Conservation (phyloP, 1,139 yeast genomes). For the Hyphopichia buzzinii region DNA sequence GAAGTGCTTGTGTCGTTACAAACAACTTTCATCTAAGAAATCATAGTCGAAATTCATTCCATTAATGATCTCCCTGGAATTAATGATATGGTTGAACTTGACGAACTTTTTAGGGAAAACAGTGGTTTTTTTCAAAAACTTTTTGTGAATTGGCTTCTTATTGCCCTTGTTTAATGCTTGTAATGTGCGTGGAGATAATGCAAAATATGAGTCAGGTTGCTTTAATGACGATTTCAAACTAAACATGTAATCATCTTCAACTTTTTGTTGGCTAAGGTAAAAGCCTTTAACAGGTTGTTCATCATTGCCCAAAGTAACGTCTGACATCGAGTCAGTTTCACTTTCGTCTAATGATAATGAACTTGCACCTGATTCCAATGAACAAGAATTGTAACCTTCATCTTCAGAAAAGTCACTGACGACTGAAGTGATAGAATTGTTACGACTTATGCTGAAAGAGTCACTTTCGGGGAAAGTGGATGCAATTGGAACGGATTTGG, state of each 20-base stretch:
- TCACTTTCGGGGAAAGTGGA: background rate
- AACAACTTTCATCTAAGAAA: constrained; percentile 36
- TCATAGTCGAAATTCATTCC: constrained; percentile 45
- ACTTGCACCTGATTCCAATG: constrained; percentile 1
- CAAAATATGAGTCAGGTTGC: background rate
- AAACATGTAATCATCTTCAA: background rate
- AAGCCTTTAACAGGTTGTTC: constrained; percentile 1
- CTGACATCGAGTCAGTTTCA: constrained; percentile 3
- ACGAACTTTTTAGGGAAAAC: constrained; percentile 24
- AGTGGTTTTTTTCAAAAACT: background rate
- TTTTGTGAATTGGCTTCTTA: constrained; percentile 4
- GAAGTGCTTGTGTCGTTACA: constrained; percentile 9
- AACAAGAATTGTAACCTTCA: constrained; percentile 1
- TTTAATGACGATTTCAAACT: constrained; percentile 2
- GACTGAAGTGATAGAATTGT: background rate
- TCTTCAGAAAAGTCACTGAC: background rate
- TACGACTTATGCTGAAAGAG: background rate
- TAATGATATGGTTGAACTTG: constrained; percentile 40
- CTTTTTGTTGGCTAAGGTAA: constrained; percentile 1
- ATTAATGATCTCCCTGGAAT: constrained; percentile 42
- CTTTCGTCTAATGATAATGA: constrained; percentile 4
- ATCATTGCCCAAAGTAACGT: constrained; percentile 1
- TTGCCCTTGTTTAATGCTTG: background rate
- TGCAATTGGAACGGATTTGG: background rate
- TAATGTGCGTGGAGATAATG: background rate